Conservation (phyloP, 2,329 filamentous ascomycete genomes). For the Calonectria crousiana region DNA sequence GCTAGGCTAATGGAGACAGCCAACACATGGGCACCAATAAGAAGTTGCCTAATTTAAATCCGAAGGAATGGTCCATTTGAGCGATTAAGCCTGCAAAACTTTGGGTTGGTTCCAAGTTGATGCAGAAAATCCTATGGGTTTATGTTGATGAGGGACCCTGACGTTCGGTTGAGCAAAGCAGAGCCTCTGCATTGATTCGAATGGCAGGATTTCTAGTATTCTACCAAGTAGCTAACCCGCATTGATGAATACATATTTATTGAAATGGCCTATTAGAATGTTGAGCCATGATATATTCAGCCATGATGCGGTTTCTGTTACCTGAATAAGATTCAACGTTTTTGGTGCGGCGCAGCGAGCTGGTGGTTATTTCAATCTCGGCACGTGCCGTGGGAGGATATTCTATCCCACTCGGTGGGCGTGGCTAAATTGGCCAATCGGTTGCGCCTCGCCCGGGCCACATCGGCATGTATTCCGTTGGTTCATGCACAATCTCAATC, state of each 20-base stretch:
- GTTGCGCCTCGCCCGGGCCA: background rate
- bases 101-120: background rate
- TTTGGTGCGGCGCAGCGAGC: background rate
- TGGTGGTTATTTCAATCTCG: background rate
- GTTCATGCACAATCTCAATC: background rate
- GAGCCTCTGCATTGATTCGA: background rate
- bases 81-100: background rate
- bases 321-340: background rate
- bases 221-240: background rate
- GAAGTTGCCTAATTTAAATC: background rate
- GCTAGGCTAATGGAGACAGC: background rate
- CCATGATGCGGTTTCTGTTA: background rate
- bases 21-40: background rate
- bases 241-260: background rate
- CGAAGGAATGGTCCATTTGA: background rate
- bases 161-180: background rate
- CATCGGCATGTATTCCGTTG: background rate
- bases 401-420: background rate
- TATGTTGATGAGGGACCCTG: background rate
- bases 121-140: background rate
- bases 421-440: background rate
- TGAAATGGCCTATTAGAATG: background rate
- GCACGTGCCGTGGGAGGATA: background rate
- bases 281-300: background rate
- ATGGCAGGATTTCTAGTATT: background rate